Evolutionary conservation across 106 monocot species (phyloP), one percentile per base, ranked within the genome.

Genomic region (Dendrobium chrysotoxum): DNA sequence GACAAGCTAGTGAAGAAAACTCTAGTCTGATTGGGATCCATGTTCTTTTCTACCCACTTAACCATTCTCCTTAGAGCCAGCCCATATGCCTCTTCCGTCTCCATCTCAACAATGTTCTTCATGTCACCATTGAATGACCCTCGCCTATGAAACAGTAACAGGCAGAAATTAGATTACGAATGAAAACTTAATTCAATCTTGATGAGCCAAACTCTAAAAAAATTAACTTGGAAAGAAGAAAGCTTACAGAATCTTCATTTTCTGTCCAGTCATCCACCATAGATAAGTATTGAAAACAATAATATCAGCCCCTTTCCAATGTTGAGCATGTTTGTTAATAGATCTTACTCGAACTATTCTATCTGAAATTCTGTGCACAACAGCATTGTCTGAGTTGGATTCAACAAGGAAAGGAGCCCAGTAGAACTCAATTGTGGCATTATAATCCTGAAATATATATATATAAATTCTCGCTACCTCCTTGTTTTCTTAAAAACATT

Each of bases 331-430:
- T 83, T 92, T 92, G 54, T 89, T 85, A 45, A 98, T 88, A 26
- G 89, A 86, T 45, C 79, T 81, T 2, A 77, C 83, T 10, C 89
- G 87, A 28, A 97, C 90, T 20, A 97, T 89, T 78, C 96, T 80
- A 46, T 92, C 88, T 1, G 81, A 80, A 31, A 97, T 67, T 71
- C 96, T 77, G 76, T 97, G 96, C 38, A 92, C 73, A 17, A 90
- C 80, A 2, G 96, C 94, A 78, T 97, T 70, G 79, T 97, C 96
- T 20, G 94, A 88, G 88, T 97, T 97, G 18, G 96, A 97, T 83
- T 97, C 96, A 11, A 94, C 87, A 18, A 97, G 87, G 74, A 97
- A 94, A 0, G 96, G 94, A 77, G 96, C 96, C 96, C 94, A 97
- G 64, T 97, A 97, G 86, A 97, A 97, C 83, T 97, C 96, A 38